Evolutionary conservation across 108 stramenopile species (phyloP), one percentile per base, ranked within the genome.

Genomic region (Skeletonema menzelii): DNA sequence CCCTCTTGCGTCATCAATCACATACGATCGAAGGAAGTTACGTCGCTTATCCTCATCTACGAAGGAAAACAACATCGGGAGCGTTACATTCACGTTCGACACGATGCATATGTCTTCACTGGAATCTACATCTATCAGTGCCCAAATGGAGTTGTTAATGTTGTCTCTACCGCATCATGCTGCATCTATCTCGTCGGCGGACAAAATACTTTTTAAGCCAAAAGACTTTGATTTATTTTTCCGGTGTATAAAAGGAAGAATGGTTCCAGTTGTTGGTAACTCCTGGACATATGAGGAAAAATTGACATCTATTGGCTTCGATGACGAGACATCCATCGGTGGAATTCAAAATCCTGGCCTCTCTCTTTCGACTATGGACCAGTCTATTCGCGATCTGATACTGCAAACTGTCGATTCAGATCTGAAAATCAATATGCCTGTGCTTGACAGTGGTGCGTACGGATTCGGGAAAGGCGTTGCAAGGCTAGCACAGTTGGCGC

Each of bases 101-200:
- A 88, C 87, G 4, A 53, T 63, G 71, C 65, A 70, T 65, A 82
- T 85, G 76, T 77, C 82, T 38, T 73, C 73, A n/a, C 22, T 53
- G 49, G 49, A 53, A 8, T 60, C 68, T 15, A 35, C 56, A 69
- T 63, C 81, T 53, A 69, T 60, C 61, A 71, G 35, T 38, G 67
- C 49, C 0, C 57, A 75, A 63, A 72, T 75, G 15, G 60, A 73
- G 35, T 73, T 95, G 49, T 74, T 95, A n/a, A 95, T 91, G 88
- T 56, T 95, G 56, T 85, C 89, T n/a, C 72, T 95, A 47, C 94
- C 94, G 10, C 94, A 95, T 78, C 94, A 95, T 75, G 86, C 84
- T 32, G 72, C 85, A 57, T 77, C 80, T 5, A 77, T 95, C 17
- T 65, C 83, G 17, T 35, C 70, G 15, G 76, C 75, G 30, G 77